Evolutionary conservation across 1,139 yeast genomes (phyloP).

Genomic region (Pneumocystis wakefieldiae): DNA sequence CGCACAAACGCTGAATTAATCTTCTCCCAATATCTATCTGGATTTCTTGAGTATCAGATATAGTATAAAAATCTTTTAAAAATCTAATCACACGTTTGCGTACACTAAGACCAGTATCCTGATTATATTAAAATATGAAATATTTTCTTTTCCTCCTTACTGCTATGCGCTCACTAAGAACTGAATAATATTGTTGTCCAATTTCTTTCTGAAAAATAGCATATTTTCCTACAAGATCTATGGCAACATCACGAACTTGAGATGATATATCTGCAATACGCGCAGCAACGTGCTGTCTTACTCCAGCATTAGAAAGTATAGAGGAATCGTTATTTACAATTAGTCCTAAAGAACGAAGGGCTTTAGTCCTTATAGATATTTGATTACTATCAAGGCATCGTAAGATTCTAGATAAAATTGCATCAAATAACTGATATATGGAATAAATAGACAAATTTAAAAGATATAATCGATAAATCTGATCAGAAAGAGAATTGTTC

Average conservation of each 20-base stretch:
- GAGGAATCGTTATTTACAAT: conserved; percentile 39
- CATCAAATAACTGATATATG: conserved; percentile 35
- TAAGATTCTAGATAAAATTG: conserved; percentile 37
- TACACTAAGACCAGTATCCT: conserved; percentile 51
- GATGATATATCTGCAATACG: conserved; percentile 49
- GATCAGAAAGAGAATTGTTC: conserved; percentile 17
- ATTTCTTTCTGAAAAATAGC: conserved; percentile 32
- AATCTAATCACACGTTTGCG: conserved; percentile 47
- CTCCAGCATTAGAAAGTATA: conserved; percentile 34
- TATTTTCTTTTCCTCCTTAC: not conserved
- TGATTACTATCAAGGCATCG: conserved; percentile 37
- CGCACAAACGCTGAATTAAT: conserved; percentile 43
- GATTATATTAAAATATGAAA: conserved; percentile 16
- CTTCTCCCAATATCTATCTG: conserved; percentile 35
- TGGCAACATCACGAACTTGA: conserved; percentile 57
- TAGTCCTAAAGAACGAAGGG: conserved; percentile 42
- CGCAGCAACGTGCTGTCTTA: conserved; percentile 39
- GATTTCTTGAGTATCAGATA: conserved; percentile 23
- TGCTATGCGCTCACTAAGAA: conserved; percentile 31
- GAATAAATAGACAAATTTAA: conserved; percentile 16
- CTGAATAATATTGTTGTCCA: conserved; percentile 34
- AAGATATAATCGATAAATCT: not conserved
- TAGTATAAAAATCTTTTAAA: conserved; percentile 35
- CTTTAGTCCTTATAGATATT: conserved; percentile 48
- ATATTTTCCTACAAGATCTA: conserved; percentile 48